Conservation (phyloP, 1,284 basidiomycete species). For the Moniliophthora roreri region DNA sequence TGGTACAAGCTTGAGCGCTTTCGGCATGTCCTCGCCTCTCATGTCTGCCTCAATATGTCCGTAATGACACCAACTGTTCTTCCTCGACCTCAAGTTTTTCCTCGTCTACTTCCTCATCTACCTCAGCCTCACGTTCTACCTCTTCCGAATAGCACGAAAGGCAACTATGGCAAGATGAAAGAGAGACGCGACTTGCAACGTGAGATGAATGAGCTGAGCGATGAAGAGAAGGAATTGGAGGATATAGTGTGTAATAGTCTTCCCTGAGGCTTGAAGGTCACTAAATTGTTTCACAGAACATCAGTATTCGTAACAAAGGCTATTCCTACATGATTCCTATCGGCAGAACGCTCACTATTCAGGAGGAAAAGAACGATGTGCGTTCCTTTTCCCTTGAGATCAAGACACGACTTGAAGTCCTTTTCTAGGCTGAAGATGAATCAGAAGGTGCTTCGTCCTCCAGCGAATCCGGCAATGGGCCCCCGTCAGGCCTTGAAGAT, state of each 20-base stretch:
- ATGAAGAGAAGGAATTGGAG: constrained; percentile 79
- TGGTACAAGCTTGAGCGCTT: too few species aligned
- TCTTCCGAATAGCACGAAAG: constrained; percentile 37
- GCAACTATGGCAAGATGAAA: constrained; percentile 54
- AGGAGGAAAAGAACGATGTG: constrained; percentile 85
- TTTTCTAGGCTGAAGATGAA: constrained; percentile 43
- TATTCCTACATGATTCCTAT: constrained; percentile 70
- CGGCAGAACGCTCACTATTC: constrained; percentile 66
- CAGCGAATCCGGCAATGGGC: constrained; percentile 31
- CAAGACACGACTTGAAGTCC: constrained; percentile 2
- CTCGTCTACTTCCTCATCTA: constrained; percentile 62
- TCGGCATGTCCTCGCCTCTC: too few species aligned
- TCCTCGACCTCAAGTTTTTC: constrained; percentile 59
- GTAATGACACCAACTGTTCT: constrained; percentile 70
- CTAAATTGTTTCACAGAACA: constrained; percentile 39
- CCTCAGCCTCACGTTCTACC: constrained; percentile 69
- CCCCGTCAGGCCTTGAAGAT: constrained; percentile 42
- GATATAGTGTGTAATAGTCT: constrained; percentile 49
- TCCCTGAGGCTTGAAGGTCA: constrained; percentile 4
- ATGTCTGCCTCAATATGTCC: constrained; percentile 30
- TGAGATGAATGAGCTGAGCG: constrained; percentile 84
- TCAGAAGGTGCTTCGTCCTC: constrained; percentile 49
- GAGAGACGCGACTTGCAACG: constrained; percentile 67
- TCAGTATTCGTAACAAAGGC: constrained; percentile 62
- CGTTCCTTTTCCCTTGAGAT: constrained; percentile 13